Evolutionary conservation across 1,284 basidiomycete genomes (phyloP).

Genomic region (Gymnopus androsaceus): DNA sequence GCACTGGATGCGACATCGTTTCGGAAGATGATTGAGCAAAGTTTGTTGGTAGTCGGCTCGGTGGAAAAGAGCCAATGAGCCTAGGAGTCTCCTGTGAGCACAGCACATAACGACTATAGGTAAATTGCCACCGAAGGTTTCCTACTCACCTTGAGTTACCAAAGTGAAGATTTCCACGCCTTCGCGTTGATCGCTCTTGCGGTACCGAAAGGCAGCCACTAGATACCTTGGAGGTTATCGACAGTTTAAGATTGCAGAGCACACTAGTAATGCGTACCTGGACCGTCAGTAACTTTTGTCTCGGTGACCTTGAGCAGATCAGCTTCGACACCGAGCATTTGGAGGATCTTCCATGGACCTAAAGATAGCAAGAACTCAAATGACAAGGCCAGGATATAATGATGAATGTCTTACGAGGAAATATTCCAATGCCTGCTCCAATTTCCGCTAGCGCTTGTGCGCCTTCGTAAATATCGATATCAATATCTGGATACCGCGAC

Average conservation of each 20-base stretch:
- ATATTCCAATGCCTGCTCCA: constrained; percentile 54
- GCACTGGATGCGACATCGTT: constrained; percentile 41
- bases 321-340: constrained; percentile 49
- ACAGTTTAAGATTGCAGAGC: constrained; percentile 13
- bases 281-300: constrained; percentile 36
- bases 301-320: constrained; percentile 44
- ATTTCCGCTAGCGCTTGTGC: constrained; percentile 37
- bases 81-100: constrained; percentile 29
- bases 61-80: constrained; percentile 46
- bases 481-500: constrained; percentile 37
- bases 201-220: constrained; percentile 42
- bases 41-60: constrained; percentile 53
- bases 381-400: background rate
- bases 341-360: constrained; percentile 47
- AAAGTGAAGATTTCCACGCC: constrained; percentile 50
- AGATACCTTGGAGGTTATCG: constrained; percentile 39
- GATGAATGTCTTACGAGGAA: constrained; percentile 39
- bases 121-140: background rate
- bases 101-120: background rate
- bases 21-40: constrained; percentile 44
- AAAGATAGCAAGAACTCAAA: constrained; percentile 2
- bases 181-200: constrained; percentile 51
- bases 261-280: constrained; percentile 30
- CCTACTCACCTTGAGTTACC: constrained; percentile 44
- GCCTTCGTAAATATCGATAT: constrained; percentile 45